Base-by-base conservation (phyloP, 176 grass and related monocot species). In the Aegilops umbellulata region DNA sequence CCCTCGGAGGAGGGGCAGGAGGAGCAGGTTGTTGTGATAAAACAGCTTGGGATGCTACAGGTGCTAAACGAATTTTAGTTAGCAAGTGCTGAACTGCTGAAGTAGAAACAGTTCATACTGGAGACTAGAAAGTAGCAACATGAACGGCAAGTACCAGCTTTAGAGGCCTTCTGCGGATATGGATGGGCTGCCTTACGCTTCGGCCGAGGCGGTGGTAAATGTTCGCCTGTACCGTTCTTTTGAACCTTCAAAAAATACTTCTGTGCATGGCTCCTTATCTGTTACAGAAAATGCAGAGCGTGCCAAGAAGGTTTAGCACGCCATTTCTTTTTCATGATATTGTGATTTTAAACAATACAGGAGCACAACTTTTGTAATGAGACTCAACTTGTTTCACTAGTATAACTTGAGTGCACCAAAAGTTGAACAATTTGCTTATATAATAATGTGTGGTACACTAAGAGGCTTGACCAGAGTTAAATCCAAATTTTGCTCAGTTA, bases 251-350 rank as follows among this genome's bases (percentile, higher is more conserved):
- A 39, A 76, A 96, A 99, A 68, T 99, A 99, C 44, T 99, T 99
- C 27, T 99, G 97, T 27, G 97, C 97, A 87, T 99, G 97, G 47
- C 97, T 99, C 73, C 97, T 97, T 80, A 99, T 99, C 97, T 99
- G 80, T 63, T 55, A 90, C 81, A 88, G 69, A 1, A 70, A 72
- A 14, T 11, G 42, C 30, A 32, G 4, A 25, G 13, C 26, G 15
- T 81, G 20, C 19, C 46, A 71, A 44, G 36, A 38, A 16, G 27
- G 22, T 23, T 60, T 35, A 53, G 22, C 44, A 55, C 12, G 2
- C 10, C 6, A 22, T 6, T 2, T 39, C 6, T 39, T 19, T 8
- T 49, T 35, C 34, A 35, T 72, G 25, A 12, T 5, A 68, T 26
- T 38, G 23, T 51, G 62, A 13, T 22, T 84, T 4, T 57, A 67